Conservation (phyloP, 164 flowering plant genomes). For the Kingdonia uniflora region DNA sequence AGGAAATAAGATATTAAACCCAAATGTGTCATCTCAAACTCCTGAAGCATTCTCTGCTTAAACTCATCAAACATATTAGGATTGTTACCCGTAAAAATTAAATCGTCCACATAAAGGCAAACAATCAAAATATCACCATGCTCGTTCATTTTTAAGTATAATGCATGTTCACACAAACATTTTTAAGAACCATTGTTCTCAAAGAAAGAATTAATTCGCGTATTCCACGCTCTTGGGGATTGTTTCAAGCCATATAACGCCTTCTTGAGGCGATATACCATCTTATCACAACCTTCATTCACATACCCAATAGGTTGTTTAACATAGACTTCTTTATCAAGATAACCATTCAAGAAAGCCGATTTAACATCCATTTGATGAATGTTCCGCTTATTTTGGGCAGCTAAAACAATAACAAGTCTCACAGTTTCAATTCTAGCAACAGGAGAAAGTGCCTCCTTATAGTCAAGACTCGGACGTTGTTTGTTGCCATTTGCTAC, state of each 20-base stretch:
- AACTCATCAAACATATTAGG: neutral
- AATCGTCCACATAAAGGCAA: neutral
- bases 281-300: neutral
- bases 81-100: conserved; percentile 1
- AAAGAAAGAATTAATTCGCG: neutral
- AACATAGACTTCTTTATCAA: neutral
- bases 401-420: too few relatives aligned
- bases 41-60: neutral
- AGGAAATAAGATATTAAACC: conserved; percentile 1
- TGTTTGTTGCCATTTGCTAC: too few relatives aligned
- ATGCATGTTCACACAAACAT: neutral
- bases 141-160: neutral
- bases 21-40: conserved; percentile 3
- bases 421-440: too few relatives aligned
- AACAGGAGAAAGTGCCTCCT: too few relatives aligned
- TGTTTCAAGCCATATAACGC: neutral
- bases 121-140: neutral
- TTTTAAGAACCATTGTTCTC: neutral
- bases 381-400: too few relatives aligned
- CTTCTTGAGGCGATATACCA: neutral
- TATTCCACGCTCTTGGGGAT: neutral
- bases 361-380: neutral
- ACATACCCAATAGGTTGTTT: neutral
- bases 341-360: neutral
- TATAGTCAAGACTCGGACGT: neutral